Evolutionary conservation across 192 early-diverging fungal genomes (phyloP).

Genomic region (Coemansia asiatica): DNA sequence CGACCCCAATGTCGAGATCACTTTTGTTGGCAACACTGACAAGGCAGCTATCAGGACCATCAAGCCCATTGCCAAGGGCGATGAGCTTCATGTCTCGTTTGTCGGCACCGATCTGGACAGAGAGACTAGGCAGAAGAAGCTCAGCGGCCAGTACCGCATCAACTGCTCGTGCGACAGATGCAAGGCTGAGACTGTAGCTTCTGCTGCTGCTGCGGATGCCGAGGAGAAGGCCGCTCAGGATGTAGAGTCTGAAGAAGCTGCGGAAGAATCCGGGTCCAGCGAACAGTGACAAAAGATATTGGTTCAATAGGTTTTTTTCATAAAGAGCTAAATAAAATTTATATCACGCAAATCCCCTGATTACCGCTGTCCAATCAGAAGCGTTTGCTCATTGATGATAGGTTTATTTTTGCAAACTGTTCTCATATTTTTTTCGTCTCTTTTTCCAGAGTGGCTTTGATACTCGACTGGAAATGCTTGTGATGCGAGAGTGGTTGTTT

Average conservation of each 20-base stretch:
- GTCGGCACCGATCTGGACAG: slow-evolving; percentile 51
- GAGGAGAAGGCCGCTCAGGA: slow-evolving; percentile 5
- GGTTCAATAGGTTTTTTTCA: neutral
- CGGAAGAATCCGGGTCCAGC: neutral
- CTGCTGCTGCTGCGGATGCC: neutral
- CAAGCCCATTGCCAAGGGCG: slow-evolving; percentile 62
- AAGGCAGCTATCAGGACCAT: slow-evolving; percentile 62
- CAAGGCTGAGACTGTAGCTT: slow-evolving; percentile 27
- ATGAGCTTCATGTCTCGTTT: slow-evolving; percentile 68
- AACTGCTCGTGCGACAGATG: slow-evolving; percentile 61
- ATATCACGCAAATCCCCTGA: neutral
- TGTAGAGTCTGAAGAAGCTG: neutral
- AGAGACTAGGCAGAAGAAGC: slow-evolving; percentile 59
- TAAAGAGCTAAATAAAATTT: too few relatives aligned
- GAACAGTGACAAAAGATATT: neutral
- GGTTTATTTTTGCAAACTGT: neutral
- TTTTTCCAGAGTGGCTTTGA: neutral
- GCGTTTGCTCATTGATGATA: slow-evolving; percentile 2
- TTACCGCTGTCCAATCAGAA: neutral
- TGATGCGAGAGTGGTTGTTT: neutral
- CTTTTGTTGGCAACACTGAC: slow-evolving; percentile 56
- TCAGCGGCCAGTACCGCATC: slow-evolving; percentile 63
- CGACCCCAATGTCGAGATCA: slow-evolving; percentile 63
- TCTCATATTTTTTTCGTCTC: neutral
- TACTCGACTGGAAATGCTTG: too few relatives aligned